Evolutionary conservation across 257 asterid species (phyloP).

Genomic region (Coffea eugenioides): DNA sequence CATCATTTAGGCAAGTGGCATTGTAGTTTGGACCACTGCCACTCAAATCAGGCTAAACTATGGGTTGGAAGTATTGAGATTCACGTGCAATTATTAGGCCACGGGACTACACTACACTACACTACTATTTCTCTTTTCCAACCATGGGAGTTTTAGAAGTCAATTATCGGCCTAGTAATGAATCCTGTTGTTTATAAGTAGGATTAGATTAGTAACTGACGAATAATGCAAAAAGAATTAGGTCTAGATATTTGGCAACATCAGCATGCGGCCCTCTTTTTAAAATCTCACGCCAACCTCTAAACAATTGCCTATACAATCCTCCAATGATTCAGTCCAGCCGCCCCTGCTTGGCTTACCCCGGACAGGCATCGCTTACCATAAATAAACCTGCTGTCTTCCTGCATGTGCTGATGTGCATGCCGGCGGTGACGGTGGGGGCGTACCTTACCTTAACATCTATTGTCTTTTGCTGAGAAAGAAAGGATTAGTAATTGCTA

Average conservation of each 20-base stretch:
- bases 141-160: too few relatives aligned
- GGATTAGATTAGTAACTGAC: too few relatives aligned
- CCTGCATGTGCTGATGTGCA: constrained; percentile 14
- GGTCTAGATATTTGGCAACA: background rate
- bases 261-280: background rate
- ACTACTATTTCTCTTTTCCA: background rate
- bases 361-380: background rate
- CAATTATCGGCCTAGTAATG: too few relatives aligned
- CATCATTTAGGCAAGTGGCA: background rate
- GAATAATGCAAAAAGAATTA: too few relatives aligned
- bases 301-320: background rate
- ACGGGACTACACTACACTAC: background rate
- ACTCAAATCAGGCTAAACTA: background rate
- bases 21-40: constrained; percentile 7
- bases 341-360: background rate
- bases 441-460: too few relatives aligned
- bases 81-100: constrained; percentile 19
- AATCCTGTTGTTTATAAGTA: too few relatives aligned
- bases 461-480: background rate
- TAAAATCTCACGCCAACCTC: constrained; percentile 14
- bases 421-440: background rate
- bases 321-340: background rate
- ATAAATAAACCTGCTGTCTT: constrained; percentile 4
- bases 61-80: background rate
- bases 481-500: background rate